Evolutionary conservation across 768 basidiomycete species (phyloP), one percentile per base, ranked within the genome.

Genomic region (Suillus americanus): DNA sequence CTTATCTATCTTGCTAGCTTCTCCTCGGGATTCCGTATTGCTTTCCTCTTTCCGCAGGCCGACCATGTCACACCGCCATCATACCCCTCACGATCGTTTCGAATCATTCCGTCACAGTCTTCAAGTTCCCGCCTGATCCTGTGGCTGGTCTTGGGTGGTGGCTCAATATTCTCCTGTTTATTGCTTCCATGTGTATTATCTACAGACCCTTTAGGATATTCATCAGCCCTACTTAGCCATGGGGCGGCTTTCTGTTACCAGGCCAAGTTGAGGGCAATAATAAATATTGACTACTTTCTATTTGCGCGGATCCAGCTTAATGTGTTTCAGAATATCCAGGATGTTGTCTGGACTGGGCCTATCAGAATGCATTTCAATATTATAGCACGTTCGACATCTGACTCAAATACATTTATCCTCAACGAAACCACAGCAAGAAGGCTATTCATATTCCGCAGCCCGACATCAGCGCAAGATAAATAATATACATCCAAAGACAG

Each of bases 21-120:
- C 45, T 62, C 55, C 63, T 71, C 64, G 67, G 74, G 71, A 69
- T 73, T 60, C 18, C 63, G 66, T 67, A 57, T 68, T 67, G 65
- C 50, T 75, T 70, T 75, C 67, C 67, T 60, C 16, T 45, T 46
- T 64, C 51, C 70, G 72, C 75, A 67, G 72, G 74, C 62, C 74
- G 74, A 72, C 62, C 60, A 77, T 72, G 75, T 74, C 69, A 60
- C 67, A 43, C 61, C 60, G 43, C 30, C 66, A 40, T 62, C 64
- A 75, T 77, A 75, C 69, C 72, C 74, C 56, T 62, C 59, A 75
- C 74, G 54, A 71, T 75, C 76, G 60, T 74, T 75, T 72, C 40
- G 23, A 43, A 64, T 62, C 62, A 48, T 62, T 46, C 67, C 68
- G 64, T 57, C 66, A 63, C 61, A 40, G 50, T 64, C 62, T n/a